Conservation (phyloP, 164 flowering plant genomes). For the Pachysandra terminalis region DNA sequence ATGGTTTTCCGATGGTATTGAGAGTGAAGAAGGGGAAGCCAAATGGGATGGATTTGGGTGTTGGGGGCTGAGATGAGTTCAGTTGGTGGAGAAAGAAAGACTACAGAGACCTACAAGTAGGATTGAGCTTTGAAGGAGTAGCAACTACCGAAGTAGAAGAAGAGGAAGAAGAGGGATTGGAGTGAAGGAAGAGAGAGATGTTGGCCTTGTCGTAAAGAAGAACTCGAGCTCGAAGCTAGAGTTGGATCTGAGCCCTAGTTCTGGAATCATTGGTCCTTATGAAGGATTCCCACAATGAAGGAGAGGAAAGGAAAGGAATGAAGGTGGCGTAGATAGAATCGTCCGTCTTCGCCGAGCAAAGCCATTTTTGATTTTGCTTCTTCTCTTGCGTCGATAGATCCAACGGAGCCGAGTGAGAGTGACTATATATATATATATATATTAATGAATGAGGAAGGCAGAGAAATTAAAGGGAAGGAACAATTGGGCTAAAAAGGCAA, state of each 20-base stretch:
- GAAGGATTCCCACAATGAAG: conserved; percentile 72
- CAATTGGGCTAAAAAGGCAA: too few relatives aligned
- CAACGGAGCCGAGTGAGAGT: too few relatives aligned
- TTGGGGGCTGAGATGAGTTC: too few relatives aligned
- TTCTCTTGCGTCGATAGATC: too few relatives aligned
- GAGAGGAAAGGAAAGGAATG: conserved; percentile 49
- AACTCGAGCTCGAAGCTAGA: conserved; percentile 80
- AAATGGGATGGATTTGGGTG: too few relatives aligned
- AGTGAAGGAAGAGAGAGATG: conserved; percentile 60
- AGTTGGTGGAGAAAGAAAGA: neutral
- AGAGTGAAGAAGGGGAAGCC: too few relatives aligned
- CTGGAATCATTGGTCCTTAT: conserved; percentile 51
- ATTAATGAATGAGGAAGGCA: conserved; percentile 37
- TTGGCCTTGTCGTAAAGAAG: conserved; percentile 85
- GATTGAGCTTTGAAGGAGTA: conserved; percentile 60
- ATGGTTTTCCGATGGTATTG: too few relatives aligned
- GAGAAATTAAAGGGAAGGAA: too few relatives aligned
- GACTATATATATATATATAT: too few relatives aligned
- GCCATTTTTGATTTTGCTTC: too few relatives aligned
- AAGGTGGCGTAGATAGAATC: conserved; percentile 51
- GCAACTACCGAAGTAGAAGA: conserved; percentile 21
- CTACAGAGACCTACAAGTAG: conserved; percentile 44
- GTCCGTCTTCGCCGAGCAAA: conserved; percentile 91
- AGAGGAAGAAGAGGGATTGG: conserved; percentile 25
- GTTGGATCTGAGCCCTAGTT: conserved; percentile 64